A percentile compares a stretch with the other conserved stretches of the same genome.
Evolutionary conservation across 768 basidiomycete species (phyloP).

Genomic region (Pleurotus tuoliensis): DNA sequence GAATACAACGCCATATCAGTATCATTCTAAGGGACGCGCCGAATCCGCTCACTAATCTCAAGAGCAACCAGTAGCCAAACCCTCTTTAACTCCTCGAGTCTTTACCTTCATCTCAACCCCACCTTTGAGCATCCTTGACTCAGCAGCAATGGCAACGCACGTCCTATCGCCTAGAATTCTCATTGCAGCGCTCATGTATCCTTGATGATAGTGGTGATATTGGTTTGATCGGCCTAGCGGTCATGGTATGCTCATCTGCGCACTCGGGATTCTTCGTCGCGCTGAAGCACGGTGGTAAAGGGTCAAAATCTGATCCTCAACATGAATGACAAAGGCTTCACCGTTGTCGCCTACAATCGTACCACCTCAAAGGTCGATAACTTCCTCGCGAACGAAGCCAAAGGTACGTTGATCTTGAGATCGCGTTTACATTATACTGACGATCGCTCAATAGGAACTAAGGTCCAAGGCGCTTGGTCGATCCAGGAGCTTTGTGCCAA

Average conservation of each 20-base stretch:
- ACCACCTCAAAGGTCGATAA: slow-evolving; percentile 93
- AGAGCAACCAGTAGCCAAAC: slow-evolving; percentile 13
- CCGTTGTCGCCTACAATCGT: slow-evolving; percentile 95
- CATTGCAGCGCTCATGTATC: slow-evolving; percentile 8
- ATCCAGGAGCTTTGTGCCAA: slow-evolving; percentile 87
- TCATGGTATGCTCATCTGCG: slow-evolving; percentile 68
- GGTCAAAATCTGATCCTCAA: slow-evolving; percentile 97
- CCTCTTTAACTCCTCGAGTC: slow-evolving; percentile 7
- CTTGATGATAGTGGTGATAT: slow-evolving; percentile 76
- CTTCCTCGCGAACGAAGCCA: slow-evolving; percentile 96
- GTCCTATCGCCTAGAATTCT: slow-evolving; percentile 29
- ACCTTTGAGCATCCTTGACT: slow-evolving; percentile 29
- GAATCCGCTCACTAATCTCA: slow-evolving; percentile 15
- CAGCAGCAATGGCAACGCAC: slow-evolving; percentile 44
- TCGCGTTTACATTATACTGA: too few species aligned
- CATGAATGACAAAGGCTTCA: slow-evolving; percentile 99
- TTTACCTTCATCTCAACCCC: slow-evolving; percentile 20
- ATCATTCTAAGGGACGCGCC: too few species aligned
- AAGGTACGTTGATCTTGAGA: slow-evolving; percentile 53
- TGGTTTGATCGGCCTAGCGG: slow-evolving; percentile 96
- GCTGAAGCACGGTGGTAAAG: slow-evolving; percentile 31
- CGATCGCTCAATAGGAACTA: slow-evolving; percentile 62
- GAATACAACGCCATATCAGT: too few species aligned
- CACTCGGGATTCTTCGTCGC: background rate
- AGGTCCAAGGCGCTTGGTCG: slow-evolving; percentile 92